Conservation (phyloP, 768 basidiomycete genomes). For the Leccinum longicurvipes region DNA sequence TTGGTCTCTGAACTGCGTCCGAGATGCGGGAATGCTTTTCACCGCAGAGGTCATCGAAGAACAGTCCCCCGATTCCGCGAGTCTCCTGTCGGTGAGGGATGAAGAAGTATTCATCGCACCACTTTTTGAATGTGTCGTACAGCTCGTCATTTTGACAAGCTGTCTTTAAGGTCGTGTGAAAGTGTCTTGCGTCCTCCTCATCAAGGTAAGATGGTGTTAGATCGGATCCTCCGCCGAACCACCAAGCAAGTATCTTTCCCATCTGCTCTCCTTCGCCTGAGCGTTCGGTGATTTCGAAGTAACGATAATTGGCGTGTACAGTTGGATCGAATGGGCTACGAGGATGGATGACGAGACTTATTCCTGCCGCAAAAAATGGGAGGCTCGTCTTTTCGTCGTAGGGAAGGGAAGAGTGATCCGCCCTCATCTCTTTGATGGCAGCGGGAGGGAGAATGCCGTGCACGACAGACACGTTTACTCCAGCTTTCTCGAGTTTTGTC, state of each 20-base stretch:
- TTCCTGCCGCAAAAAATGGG: slow-evolving; percentile 91
- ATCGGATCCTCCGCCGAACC: slow-evolving; percentile 97
- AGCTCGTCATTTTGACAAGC: slow-evolving; percentile 74
- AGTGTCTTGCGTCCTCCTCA: slow-evolving; percentile 82
- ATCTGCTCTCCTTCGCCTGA: slow-evolving; percentile 32
- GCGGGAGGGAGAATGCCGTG: slow-evolving; percentile 84
- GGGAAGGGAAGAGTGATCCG: slow-evolving; percentile 79
- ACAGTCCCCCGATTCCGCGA: slow-evolving; percentile 90
- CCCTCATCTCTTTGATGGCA: slow-evolving; percentile 92
- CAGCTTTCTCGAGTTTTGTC: slow-evolving; percentile 87
- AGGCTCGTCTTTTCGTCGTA: slow-evolving; percentile 58
- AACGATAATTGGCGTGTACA: slow-evolving; percentile 94
- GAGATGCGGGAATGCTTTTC: slow-evolving; percentile 62
- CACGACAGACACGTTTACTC: slow-evolving; percentile 92
- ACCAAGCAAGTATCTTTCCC: slow-evolving; percentile 79
- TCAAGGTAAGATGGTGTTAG: slow-evolving; percentile 92
- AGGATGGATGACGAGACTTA: slow-evolving; percentile 93
- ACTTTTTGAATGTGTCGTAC: slow-evolving; percentile 81
- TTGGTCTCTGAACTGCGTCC: slow-evolving; percentile 45
- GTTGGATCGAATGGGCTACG: slow-evolving; percentile 92
- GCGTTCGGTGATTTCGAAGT: slow-evolving; percentile 85
- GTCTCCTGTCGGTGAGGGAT: slow-evolving; percentile 84
- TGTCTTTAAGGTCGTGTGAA: slow-evolving; percentile 73
- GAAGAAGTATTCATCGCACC: slow-evolving; percentile 98
- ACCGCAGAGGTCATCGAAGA: slow-evolving; percentile 89